These are phyloP conservation scores for Alternaria dauci DNA, from an alignment of 2,329 filamentous ascomycete genomes.

Conservation along the genomic window DNA sequence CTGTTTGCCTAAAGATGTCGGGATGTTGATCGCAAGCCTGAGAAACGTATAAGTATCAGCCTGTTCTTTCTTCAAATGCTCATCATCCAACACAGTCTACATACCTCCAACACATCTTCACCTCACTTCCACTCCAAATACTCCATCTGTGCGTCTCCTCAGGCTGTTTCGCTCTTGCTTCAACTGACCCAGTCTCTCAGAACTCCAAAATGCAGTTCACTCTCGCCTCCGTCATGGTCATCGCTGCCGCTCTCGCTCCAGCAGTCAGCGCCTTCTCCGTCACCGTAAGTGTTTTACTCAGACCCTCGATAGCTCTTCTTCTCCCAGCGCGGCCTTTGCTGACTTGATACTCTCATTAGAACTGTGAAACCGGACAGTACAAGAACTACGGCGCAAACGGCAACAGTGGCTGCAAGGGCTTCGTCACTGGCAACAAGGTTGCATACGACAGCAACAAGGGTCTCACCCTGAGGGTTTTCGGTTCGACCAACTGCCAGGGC, in stretches of 20 bases:
- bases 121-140: background rate
- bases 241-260: background rate
- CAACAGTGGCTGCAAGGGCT: background rate
- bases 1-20: background rate
- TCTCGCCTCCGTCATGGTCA: background rate
- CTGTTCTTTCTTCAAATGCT: background rate
- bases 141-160: background rate
- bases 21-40: background rate
- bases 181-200: background rate
- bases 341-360: background rate
- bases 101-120: background rate
- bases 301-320: background rate
- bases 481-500: background rate
- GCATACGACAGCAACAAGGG: constrained; percentile 1
- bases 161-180: background rate
- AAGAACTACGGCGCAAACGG: background rate
- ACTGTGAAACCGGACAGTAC: constrained; percentile 1
- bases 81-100: background rate
- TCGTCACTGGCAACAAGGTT: background rate
- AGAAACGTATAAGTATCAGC: background rate
- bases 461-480: background rate
- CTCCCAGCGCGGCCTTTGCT: background rate
- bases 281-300: background rate
- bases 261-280: background rate
- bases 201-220: background rate